Conservation (phyloP, 2,329 filamentous ascomycete genomes). For the Colletotrichum sp. region DNA sequence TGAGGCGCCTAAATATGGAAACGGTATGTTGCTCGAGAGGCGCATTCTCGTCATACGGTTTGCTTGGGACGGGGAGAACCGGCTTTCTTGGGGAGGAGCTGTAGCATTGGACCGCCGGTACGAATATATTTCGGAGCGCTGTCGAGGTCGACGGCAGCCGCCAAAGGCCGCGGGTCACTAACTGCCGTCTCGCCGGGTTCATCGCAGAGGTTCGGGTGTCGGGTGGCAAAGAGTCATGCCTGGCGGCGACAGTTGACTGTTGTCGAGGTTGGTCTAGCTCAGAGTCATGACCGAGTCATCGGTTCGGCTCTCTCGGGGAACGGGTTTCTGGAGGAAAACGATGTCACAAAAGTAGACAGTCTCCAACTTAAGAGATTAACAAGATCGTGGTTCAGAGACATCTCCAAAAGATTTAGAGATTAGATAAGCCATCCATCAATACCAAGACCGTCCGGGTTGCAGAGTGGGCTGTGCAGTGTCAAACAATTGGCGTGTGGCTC, state of each 20-base stretch:
- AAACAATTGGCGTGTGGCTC: background rate
- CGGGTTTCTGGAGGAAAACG: background rate
- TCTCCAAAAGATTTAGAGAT: background rate
- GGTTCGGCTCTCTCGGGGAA: background rate
- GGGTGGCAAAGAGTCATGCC: background rate
- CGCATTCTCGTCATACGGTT: background rate
- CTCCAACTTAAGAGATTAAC: background rate
- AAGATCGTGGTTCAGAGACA: background rate
- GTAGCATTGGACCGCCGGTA: background rate
- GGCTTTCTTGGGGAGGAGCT: background rate
- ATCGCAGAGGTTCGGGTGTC: background rate
- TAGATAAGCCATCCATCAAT: background rate
- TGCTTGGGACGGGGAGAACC: background rate
- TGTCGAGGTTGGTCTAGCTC: background rate
- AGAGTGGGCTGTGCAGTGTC: background rate
- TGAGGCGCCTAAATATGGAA: background rate
- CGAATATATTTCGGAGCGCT: background rate
- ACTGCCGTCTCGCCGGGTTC: background rate
- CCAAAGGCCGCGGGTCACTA: background rate
- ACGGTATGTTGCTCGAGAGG: background rate
- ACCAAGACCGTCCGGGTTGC: background rate
- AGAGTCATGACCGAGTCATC: background rate
- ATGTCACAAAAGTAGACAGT: background rate
- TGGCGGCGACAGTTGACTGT: background rate
- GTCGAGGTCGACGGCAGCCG: background rate